A percentile compares a stretch with the other conserved stretches of the same genome.
These are phyloP conservation scores for Phytomonas francai DNA, from an alignment of 208 protist species.

Conservation along the genomic window DNA sequence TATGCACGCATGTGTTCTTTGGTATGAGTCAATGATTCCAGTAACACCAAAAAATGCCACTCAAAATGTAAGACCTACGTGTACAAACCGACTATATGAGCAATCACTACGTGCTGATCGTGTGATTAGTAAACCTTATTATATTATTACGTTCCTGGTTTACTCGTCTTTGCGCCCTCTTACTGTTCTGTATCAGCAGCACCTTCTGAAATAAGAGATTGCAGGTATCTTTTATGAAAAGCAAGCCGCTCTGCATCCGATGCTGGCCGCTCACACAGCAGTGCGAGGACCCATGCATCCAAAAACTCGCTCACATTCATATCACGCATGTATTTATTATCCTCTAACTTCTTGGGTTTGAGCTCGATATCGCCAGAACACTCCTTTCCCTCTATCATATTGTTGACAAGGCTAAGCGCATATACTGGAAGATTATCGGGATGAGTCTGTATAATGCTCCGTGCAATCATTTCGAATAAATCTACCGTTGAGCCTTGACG, in stretches of 20 bases:
- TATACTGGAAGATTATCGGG: conserved; percentile 46
- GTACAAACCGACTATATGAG: background rate
- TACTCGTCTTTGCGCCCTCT: background rate
- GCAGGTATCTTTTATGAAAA: conserved; percentile 82
- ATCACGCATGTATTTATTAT: conserved; percentile 72
- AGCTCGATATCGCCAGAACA: conserved; percentile 32
- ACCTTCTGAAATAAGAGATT: conserved; percentile 17
- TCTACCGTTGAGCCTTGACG: conserved; percentile 72
- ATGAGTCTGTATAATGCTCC: conserved; percentile 58
- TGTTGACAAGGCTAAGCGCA: conserved; percentile 53
- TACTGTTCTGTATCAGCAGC: background rate
- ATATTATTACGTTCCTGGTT: background rate
- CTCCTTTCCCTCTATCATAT: conserved; percentile 53
- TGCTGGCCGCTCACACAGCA: conserved; percentile 57
- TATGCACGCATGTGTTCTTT: background rate
- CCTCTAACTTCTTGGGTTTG: conserved; percentile 55
- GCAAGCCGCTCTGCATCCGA: conserved; percentile 56
- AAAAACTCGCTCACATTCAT: conserved; percentile 77
- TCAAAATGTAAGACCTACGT: background rate
- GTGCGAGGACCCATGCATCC: conserved; percentile 80
- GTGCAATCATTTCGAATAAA: conserved; percentile 86
- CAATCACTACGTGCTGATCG: background rate
- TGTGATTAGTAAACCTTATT: background rate
- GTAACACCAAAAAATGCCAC: background rate
- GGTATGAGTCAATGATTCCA: background rate